A percentile compares a stretch with the other conserved stretches of the same genome.
Conservation (phyloP, 1,139 yeast genomes). For the Debaryomycetaceae sp. region DNA sequence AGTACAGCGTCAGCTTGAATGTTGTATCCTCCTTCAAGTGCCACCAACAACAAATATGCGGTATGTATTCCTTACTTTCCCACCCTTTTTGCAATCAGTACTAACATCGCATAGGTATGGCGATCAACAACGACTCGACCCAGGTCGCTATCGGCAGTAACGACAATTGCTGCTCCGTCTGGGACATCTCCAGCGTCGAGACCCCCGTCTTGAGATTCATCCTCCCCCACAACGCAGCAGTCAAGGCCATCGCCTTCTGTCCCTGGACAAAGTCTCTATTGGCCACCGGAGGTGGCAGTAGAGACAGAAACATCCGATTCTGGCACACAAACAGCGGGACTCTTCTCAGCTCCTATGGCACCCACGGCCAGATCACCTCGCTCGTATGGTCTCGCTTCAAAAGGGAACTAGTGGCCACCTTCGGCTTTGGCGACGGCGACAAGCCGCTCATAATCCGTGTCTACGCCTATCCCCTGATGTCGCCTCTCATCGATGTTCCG, state of each 20-base stretch:
- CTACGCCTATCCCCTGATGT: constrained; percentile 66
- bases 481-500: constrained; percentile 46
- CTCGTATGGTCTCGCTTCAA: constrained; percentile 67
- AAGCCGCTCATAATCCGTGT: constrained; percentile 49
- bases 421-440: constrained; percentile 65
- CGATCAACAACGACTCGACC: constrained; percentile 43
- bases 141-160: constrained; percentile 71
- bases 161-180: constrained; percentile 65
- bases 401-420: constrained; percentile 70
- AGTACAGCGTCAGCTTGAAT: constrained; percentile 7
- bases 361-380: constrained; percentile 76
- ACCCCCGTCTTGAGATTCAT: constrained; percentile 43
- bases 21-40: constrained; percentile 34
- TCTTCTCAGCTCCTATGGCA: constrained; percentile 48
- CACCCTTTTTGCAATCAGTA: background rate
- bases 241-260: constrained; percentile 43
- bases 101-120: constrained; percentile 38
- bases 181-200: constrained; percentile 48
- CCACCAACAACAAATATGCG: constrained; percentile 69
- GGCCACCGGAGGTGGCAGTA: constrained; percentile 45
- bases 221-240: constrained; percentile 44
- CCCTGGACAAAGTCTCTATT: constrained; percentile 41
- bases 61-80: constrained; percentile 23
- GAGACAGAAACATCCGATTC: constrained; percentile 53
- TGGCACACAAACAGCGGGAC: constrained; percentile 86